A percentile compares a stretch with the other conserved stretches of the same genome.
phyloP scores from a whole-genome alignment of 768 basidiomycete species.

The Suillus hirtellus region DNA sequence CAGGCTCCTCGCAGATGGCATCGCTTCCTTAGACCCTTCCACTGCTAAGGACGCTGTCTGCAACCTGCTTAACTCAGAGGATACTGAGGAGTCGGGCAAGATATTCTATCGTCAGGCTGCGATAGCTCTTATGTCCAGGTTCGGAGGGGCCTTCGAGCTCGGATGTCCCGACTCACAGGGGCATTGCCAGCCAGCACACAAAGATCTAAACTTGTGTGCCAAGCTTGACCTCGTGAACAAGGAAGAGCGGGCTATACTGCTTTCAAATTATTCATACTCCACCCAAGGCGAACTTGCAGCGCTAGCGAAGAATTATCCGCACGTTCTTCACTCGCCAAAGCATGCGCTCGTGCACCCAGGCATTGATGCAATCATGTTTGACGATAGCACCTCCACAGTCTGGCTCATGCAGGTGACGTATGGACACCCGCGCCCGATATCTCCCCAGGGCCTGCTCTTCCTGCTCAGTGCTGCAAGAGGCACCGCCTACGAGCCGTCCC shows the following conservation, averaged over 20 bases:
- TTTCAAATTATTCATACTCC: not conserved
- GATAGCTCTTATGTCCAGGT: not conserved
- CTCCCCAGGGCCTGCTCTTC: not conserved
- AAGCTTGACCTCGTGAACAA: not conserved
- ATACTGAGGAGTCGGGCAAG: not conserved
- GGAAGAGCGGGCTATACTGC: not conserved
- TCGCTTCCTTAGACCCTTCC: not conserved
- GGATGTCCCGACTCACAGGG: slow-evolving; percentile 2
- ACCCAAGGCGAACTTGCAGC: not conserved
- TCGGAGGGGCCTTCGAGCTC: not conserved
- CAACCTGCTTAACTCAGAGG: not conserved
- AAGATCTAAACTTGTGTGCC: not conserved
- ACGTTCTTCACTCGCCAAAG: not conserved
- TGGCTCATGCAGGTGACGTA: slow-evolving; percentile 2
- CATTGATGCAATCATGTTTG: not conserved
- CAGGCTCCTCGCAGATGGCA: not conserved
- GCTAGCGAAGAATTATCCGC: not conserved
- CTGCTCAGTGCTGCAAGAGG: not conserved
- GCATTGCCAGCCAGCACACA: not conserved
- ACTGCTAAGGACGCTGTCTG: not conserved
- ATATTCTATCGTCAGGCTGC: not conserved
- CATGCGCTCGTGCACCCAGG: not conserved
- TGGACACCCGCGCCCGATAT: not conserved
- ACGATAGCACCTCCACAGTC: slow-evolving; percentile 1
- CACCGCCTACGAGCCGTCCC: slow-evolving; percentile 1